Evolutionary conservation across 2,329 filamentous ascomycete genomes (phyloP), one percentile per base, ranked within the genome.

Genomic region (Fusarium proliferatum): DNA sequence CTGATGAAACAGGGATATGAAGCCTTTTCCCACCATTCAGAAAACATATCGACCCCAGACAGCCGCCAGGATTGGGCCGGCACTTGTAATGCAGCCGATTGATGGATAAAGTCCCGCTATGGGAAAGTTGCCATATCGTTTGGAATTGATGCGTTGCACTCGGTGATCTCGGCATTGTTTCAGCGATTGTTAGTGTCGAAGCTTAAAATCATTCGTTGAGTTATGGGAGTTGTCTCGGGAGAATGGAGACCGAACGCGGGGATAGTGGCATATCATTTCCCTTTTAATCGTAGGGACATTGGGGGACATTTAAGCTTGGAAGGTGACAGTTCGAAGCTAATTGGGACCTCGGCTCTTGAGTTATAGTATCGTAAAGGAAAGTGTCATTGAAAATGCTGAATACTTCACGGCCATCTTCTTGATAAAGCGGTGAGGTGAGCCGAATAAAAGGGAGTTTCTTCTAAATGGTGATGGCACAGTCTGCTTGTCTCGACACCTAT

Each of bases 1-100:
- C 39, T n/a, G 26, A 26, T 61, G 51, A 45, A 57, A 66, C 69
- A 56, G 28, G 64, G 61, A 39, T 68, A 10, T 13, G 6, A 7
- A n/a, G 30, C 10, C 19, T 56, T 75, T 76, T 74, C 68, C 70
- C 71, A 62, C 71, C 71, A 73, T 21, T 73, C 16, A 67, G 2
- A 36, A 23, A 16, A 13, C 23, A 41, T 5, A 8, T 4, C 16
- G 36, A 16, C 43, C 52, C 23, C 4, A 28, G 28, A 33, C 30
- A 0, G 5, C 6, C 10, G 6, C 46, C 46, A 33, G 61, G 61
- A 55, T 38, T 30, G 48, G 46, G 30, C 66, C 70, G 67, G 61
- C 42, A 58, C 30, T 57, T 46, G 45, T n/a, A 15, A 13, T 43
- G 23, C 28, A 21, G 60, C 38, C 59, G 69, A 72, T 72, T 72